These are phyloP conservation scores for Neurospora hispaniola DNA, from an alignment of 495 filamentous ascomycete species.

Conservation along the genomic window DNA sequence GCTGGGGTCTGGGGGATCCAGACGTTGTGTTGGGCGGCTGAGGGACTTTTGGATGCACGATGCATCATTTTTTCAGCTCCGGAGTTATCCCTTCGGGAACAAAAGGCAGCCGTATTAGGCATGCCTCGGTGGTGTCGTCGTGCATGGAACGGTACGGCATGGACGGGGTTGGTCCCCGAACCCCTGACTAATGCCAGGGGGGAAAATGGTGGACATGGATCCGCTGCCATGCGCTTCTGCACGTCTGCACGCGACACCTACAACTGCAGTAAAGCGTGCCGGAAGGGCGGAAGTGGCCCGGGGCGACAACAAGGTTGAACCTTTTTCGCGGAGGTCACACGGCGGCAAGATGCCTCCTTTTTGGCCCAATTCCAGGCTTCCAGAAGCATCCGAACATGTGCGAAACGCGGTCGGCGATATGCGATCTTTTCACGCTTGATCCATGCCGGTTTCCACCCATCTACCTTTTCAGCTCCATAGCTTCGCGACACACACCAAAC, in stretches of 20 bases:
- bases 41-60: neutral
- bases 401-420: conserved; percentile 1
- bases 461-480: conserved; percentile 3
- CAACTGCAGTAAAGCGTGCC: conserved; percentile 13
- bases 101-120: neutral
- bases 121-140: neutral
- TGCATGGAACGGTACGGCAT: neutral
- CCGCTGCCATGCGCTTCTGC: conserved; percentile 4
- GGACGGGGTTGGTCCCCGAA: neutral
- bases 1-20: neutral
- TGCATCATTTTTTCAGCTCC: neutral
- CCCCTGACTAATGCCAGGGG: neutral
- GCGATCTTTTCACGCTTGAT: neutral
- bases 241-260: conserved; percentile 3
- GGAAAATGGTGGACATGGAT: neutral
- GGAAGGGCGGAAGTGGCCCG: conserved; percentile 8
- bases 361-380: conserved; percentile 3
- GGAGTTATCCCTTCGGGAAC: neutral
- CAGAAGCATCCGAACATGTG: neutral
- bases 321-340: conserved; percentile 12
- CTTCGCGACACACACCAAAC: neutral
- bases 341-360: conserved; percentile 12
- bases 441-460: neutral
- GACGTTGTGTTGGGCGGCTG: neutral
- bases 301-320: neutral